phyloP scores from a whole-genome alignment of 441 rosid species.

The Jatropha multifida region DNA sequence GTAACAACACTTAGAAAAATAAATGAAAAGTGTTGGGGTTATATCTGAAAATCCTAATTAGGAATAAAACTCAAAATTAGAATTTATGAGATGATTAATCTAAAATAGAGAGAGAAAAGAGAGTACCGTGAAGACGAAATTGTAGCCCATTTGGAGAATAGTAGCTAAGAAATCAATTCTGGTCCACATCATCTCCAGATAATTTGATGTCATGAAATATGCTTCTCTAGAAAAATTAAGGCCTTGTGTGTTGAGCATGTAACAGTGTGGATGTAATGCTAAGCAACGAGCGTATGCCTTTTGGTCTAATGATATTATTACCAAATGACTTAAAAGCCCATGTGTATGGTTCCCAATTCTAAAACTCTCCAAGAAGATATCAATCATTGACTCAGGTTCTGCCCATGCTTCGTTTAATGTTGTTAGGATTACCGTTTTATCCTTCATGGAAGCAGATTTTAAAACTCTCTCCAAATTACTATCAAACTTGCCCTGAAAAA shows the following conservation, averaged over 20 bases:
- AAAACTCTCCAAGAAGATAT: slow-evolving; percentile 71
- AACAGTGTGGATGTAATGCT: slow-evolving; percentile 53
- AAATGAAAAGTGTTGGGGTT: too few relatives aligned
- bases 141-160: slow-evolving; percentile 72
- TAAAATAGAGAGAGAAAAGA: background rate
- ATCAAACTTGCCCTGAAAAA: slow-evolving; percentile 18
- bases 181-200: slow-evolving; percentile 84
- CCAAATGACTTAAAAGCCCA: slow-evolving; percentile 60
- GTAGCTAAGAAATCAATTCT: slow-evolving; percentile 61
- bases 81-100: too few relatives aligned
- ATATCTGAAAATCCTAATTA: too few relatives aligned
- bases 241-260: slow-evolving; percentile 43
- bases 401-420: slow-evolving; percentile 86
- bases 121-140: slow-evolving; percentile 81
- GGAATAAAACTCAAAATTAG: too few relatives aligned
- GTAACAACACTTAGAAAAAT: too few relatives aligned
- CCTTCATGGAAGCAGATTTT: slow-evolving; percentile 51
- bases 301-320: slow-evolving; percentile 62
- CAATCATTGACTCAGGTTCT: slow-evolving; percentile 51
- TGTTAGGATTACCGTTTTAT: slow-evolving; percentile 70
- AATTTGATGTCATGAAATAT: slow-evolving; percentile 64
- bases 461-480: slow-evolving; percentile 41
- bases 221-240: slow-evolving; percentile 58
- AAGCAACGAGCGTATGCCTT: slow-evolving; percentile 57
- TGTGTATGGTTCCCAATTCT: slow-evolving; percentile 51